Conservation (phyloP, 106 monocot species). For the Dendrobium huoshanense region DNA sequence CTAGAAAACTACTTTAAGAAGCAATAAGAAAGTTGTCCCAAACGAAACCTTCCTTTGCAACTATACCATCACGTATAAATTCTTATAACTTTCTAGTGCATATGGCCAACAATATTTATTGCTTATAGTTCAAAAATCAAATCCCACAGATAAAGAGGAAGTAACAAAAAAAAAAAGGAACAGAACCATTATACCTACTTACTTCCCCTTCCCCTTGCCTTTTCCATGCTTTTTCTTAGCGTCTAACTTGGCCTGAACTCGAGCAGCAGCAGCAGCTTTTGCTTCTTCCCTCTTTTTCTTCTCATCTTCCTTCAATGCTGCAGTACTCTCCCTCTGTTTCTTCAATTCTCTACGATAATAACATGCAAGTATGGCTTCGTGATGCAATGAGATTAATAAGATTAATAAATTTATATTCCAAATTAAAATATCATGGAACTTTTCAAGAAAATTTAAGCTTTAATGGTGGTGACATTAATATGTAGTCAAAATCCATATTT, state of each 20-base stretch:
- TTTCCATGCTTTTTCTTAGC: slow-evolving; percentile 87
- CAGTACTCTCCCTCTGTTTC: slow-evolving; percentile 80
- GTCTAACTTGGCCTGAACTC: slow-evolving; percentile 96
- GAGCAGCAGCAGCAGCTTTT: slow-evolving; percentile 93
- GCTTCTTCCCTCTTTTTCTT: slow-evolving; percentile 95
- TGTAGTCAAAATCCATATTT: no score
- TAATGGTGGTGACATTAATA: no score
- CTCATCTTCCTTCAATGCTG: slow-evolving; percentile 78
- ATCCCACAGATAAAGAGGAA: background rate
- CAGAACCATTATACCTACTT: slow-evolving; percentile 33
- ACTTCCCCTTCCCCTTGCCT: slow-evolving; percentile 61
- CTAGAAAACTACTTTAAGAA: no score
- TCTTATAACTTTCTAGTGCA: no score
- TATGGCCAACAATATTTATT: background rate
- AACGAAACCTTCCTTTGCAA: no score
- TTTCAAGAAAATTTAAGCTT: no score
- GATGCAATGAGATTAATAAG: background rate
- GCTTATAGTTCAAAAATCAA: background rate
- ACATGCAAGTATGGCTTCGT: background rate
- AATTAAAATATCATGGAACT: no score
- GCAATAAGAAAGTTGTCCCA: no score
- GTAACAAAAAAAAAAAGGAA: background rate
- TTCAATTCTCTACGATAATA: slow-evolving; percentile 67
- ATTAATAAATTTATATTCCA: no score
- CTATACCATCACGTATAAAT: no score